Evolutionary conservation across 2,329 filamentous ascomycete species (phyloP).

Genomic region (Fusarium solani-melongenae): DNA sequence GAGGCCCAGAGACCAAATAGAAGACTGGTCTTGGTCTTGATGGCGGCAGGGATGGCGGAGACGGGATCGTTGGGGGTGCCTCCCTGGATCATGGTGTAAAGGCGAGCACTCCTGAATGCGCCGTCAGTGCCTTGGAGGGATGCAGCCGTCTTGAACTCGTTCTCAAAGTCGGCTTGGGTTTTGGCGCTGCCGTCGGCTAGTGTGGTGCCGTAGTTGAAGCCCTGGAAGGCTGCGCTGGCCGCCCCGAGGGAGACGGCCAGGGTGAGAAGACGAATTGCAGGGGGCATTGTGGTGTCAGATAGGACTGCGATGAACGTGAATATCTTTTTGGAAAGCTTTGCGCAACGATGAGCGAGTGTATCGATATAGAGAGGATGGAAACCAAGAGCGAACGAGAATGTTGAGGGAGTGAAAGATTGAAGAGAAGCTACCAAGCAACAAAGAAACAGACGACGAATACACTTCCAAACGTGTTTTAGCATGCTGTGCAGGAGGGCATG

Average conservation of each 20-base stretch:
- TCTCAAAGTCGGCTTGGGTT: conserved; percentile 73
- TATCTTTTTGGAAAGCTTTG: neutral
- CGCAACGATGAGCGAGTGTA: conserved; percentile 29
- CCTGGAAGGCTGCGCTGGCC: conserved; percentile 59
- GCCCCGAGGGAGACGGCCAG: conserved; percentile 50
- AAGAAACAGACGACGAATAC: conserved; percentile 13
- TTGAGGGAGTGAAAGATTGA: neutral
- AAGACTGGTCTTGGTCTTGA: conserved; percentile 80
- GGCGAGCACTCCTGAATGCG: conserved; percentile 73
- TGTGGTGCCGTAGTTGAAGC: conserved; percentile 79
- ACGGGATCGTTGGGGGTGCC: conserved; percentile 74
- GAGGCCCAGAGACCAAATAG: conserved; percentile 89
- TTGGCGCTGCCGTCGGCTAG: conserved; percentile 71
- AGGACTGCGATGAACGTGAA: neutral
- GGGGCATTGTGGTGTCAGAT: conserved; percentile 44
- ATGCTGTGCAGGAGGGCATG: conserved; percentile 3
- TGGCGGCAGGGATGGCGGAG: conserved; percentile 82
- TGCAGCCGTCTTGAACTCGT: conserved; percentile 74
- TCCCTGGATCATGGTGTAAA: conserved; percentile 81
- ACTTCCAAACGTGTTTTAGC: conserved; percentile 20
- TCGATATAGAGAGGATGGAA: conserved; percentile 2
- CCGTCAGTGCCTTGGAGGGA: conserved; percentile 71
- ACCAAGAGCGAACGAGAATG: neutral
- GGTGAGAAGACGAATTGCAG: conserved; percentile 46
- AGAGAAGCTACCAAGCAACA: neutral